Evolutionary conservation across 345 rosid species (phyloP).

Genomic region (Tarenaya hassleriana): DNA sequence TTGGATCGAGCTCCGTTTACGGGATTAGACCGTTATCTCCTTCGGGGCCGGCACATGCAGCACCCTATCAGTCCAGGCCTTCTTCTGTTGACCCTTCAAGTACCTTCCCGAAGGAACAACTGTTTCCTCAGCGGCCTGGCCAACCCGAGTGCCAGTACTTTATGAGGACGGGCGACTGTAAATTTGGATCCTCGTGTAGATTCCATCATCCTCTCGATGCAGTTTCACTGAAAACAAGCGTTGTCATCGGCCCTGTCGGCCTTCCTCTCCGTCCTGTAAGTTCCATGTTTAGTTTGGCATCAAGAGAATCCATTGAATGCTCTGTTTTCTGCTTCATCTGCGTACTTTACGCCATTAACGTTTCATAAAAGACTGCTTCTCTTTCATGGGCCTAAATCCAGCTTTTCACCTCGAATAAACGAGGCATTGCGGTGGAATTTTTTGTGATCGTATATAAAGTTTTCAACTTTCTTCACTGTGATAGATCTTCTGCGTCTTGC

Average conservation of each 20-base stretch:
- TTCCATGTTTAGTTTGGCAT: constrained; percentile 5
- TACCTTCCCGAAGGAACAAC: constrained; percentile 47
- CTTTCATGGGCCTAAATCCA: too few relatives aligned
- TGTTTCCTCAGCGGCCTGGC: constrained; percentile 82
- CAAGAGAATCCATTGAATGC: too few relatives aligned
- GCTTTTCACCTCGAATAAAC: too few relatives aligned
- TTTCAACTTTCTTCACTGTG: too few relatives aligned
- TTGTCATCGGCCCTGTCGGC: constrained; percentile 56
- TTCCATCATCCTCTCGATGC: constrained; percentile 81
- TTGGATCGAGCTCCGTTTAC: constrained; percentile 54
- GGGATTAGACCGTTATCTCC: constrained; percentile 55
- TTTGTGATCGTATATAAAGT: not conserved
- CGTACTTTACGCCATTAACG: too few relatives aligned
- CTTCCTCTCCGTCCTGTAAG: constrained; percentile 87
- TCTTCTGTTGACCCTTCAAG: constrained; percentile 45
- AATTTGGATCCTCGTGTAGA: constrained; percentile 76
- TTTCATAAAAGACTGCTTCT: too few relatives aligned
- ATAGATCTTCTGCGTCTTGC: constrained; percentile 13
- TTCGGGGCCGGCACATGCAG: constrained; percentile 51
- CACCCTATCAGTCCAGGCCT: constrained; percentile 41
- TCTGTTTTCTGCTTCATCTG: too few relatives aligned
- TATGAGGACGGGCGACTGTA: constrained; percentile 86
- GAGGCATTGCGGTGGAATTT: too few relatives aligned
- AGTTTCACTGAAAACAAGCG: constrained; percentile 37
- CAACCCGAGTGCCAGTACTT: constrained; percentile 84